These are phyloP conservation scores for Brassica balearica DNA, from an alignment of 441 rosid genomes.

Conservation along the genomic window DNA sequence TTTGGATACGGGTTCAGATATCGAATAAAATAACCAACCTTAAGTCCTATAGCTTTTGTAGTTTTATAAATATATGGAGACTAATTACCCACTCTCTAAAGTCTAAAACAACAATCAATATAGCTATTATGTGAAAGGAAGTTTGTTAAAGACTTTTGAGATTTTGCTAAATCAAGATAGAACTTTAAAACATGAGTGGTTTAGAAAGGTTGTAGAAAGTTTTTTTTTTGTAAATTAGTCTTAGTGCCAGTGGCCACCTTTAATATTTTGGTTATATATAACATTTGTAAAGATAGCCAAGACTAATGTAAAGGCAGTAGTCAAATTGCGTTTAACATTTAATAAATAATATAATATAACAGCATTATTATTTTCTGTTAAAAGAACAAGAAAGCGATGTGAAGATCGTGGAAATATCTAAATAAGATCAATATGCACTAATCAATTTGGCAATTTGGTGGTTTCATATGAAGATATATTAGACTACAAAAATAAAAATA, in stretches of 20 bases:
- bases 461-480: constrained; percentile 1
- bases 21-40: not conserved
- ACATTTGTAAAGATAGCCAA: not conserved
- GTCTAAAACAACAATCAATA: not conserved
- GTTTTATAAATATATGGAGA: not conserved
- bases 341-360: not conserved
- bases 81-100: not conserved
- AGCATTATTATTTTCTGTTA: not conserved
- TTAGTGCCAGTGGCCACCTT: not conserved
- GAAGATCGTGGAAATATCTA: constrained; percentile 36
- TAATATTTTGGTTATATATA: not conserved
- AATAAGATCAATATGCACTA: constrained; percentile 33
- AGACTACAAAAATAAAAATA: not conserved
- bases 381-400: constrained; percentile 37
- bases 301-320: not conserved
- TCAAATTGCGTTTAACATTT: not conserved
- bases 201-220: not conserved
- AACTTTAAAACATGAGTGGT: not conserved
- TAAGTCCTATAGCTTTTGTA: not conserved
- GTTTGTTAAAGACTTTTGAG: not conserved
- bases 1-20: not conserved
- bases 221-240: not conserved
- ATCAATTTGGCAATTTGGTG: constrained; percentile 38
- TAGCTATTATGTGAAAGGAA: not conserved
- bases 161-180: not conserved